Base-by-base conservation (phyloP, 352 stramenopile species). In the Phytopythium helicoides region DNA sequence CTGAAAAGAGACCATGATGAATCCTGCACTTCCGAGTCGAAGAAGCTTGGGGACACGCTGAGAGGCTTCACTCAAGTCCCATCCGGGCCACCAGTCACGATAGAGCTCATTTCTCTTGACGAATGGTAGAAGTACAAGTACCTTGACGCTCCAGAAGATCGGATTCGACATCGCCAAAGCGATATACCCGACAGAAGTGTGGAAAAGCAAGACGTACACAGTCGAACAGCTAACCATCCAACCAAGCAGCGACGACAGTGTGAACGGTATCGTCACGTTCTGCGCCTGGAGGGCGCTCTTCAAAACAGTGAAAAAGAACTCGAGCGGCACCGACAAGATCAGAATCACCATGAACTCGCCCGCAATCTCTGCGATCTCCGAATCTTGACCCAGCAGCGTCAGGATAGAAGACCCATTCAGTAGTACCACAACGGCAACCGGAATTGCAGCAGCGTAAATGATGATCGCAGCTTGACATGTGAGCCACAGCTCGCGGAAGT, bases 401-500 rank as follows among this genome's bases (percentile, higher is more conserved):
- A n/a, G n/a, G n/a, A n/a, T n/a, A n/a, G n/a, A n/a, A n/a, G 37
- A 6, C 5, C 64, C 64, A 35, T 62, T 71, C 12, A 76, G 38
- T 0, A 76, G 34, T 7, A 62, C 1, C 3, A 42, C 9, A 1
- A 49, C 16, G 18, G 68, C 52, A 5, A 56, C 21, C 2, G 64
- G 58, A 4, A 67, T 11, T 16, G 26, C 52, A 34, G 61, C 52
- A 16, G 44, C 31, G 28, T 55, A 60, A 3, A 63, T 26, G 15
- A 81, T 1, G 3, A 77, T 19, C 1, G 60, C 71, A 0, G 74
- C 66, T 45, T 86, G 74, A 0, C 51, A 59, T 26, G 69, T 76
- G 6, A 83, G 22, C 37, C 74, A 78, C n/a, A 83, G 31, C n/a
- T n/a, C n/a, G n/a, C n/a, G n/a, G n/a, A n/a, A n/a, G 52, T 86